Evolutionary conservation across 768 basidiomycete species (phyloP).

Genomic region (Brasilioporus rufonigricans): DNA sequence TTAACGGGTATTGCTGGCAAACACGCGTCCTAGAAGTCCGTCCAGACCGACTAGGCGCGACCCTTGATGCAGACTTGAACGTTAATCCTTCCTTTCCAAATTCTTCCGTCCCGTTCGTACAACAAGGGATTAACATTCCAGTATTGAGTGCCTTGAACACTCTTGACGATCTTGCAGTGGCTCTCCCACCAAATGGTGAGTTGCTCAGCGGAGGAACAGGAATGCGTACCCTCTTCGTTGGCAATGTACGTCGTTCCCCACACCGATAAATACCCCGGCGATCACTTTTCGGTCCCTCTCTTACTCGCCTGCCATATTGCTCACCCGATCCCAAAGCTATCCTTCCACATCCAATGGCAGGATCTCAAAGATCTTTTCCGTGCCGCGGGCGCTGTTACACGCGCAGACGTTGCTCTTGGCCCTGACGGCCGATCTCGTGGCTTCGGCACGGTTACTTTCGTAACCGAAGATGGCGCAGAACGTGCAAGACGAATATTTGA

Average conservation of each 20-base stretch:
- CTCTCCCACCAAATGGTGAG: conserved; percentile 20
- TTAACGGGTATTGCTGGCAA: conserved; percentile 98
- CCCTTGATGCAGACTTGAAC: conserved; percentile 24
- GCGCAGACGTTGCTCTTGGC: conserved; percentile 89
- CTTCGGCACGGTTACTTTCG: conserved; percentile 89
- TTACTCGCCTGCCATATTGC: conserved; percentile 9
- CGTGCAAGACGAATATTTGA: conserved; percentile 86
- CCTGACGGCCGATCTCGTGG: conserved; percentile 88
- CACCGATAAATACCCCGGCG: conserved; percentile 1
- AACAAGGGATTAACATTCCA: conserved; percentile 17
- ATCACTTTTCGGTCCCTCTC: neutral
- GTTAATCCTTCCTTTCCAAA: conserved; percentile 11
- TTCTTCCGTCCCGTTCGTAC: conserved; percentile 18
- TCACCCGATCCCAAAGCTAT: conserved; percentile 53
- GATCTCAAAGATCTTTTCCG: conserved; percentile 96
- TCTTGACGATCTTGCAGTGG: conserved; percentile 18
- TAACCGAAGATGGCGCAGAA: conserved; percentile 80
- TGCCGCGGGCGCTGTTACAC: conserved; percentile 82
- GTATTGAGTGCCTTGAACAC: conserved; percentile 11
- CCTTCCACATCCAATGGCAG: conserved; percentile 96
- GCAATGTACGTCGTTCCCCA: conserved; percentile 62
- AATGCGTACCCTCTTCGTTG: conserved; percentile 74
- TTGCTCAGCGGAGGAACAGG: conserved; percentile 28
- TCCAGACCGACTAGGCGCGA: conserved; percentile 65
- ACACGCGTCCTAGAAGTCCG: conserved; percentile 89